Evolutionary conservation across 768 basidiomycete genomes (phyloP), one percentile per base, ranked within the genome.

Genomic region (Suillus weaverae): DNA sequence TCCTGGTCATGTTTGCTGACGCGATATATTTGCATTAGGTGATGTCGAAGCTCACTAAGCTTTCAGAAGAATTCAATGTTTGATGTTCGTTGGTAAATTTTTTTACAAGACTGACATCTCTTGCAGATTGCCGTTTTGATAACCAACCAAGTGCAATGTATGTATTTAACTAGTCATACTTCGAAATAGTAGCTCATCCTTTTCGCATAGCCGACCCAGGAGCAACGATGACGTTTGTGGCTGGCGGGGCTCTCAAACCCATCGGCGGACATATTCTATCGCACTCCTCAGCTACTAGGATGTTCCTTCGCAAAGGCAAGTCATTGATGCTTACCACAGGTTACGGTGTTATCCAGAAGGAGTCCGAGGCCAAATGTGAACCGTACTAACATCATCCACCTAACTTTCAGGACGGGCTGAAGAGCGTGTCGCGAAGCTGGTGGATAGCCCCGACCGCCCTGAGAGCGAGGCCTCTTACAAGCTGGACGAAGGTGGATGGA

Each of bases 181-280:
- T 65, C 32, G 20, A 44, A 51, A 16, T 9, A 7, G 30, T 20
- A 22, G 26, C 26, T 22, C 44, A 63, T 43, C 46, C 11, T 41
- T 10, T 35, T 35, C 13, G 33, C 55, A 70, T 71, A 92, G 92
- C 95, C 65, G 96, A 98, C 74, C 96, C 96, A 26, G 96, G 96
- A 57, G 95, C 95, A 57, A 94, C 91, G 3, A 92, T 92, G 89
- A 93, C 93, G 59, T 98, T 98, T 71, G 95, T 96, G 48, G 95
- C 94, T 32, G 95, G 95, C 46, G 92, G 94, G 39, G 92, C 92
- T 22, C 83, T 95, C 44, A 97, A 97, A 77, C 94, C 94, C 20
- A 92, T 96, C 53, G 93, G 92, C 44, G 93, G 93, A 0, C 93
- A 95, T 71, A 94, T 95, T 66, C 79, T 95, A 50, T 95, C 93